phyloP scores from a whole-genome alignment of 2,329 filamentous ascomycete species.

The Pyricularia sp. region DNA sequence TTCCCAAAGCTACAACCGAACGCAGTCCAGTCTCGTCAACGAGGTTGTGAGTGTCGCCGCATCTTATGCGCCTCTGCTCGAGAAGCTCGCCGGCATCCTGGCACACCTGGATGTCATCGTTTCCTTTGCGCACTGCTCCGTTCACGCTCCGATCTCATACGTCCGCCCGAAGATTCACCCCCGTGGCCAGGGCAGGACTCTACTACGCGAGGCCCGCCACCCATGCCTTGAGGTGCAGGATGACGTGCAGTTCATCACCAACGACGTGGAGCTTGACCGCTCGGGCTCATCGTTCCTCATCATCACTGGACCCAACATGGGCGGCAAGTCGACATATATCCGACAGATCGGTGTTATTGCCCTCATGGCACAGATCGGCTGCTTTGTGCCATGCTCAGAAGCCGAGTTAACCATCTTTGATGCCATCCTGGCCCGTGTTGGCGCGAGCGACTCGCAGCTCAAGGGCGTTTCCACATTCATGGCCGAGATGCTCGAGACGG shows the following conservation, averaged over 20 bases:
- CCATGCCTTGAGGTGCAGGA: conserved; percentile 99
- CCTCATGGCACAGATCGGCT: conserved; percentile 93
- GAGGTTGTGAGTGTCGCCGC: conserved; percentile 91
- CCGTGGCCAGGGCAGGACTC: conserved; percentile 77
- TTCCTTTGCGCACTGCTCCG: conserved; percentile 83
- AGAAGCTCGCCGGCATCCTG: conserved; percentile 78
- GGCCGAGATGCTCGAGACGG: conserved; percentile 98
- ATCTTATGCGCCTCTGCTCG: conserved; percentile 88
- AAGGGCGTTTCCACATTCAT: conserved; percentile 99
- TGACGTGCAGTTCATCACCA: conserved; percentile 96
- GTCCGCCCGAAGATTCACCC: conserved; percentile 84
- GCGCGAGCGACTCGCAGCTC: conserved; percentile 90
- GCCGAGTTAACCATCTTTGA: conserved; percentile 95
- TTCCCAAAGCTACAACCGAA: conserved; percentile 89
- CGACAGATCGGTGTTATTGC: conserved; percentile 95
- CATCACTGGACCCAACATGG: conserved; percentile 98
- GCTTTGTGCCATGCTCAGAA: conserved; percentile 85
- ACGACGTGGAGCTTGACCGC: conserved; percentile 77
- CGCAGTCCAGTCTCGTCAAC: conserved; percentile 79
- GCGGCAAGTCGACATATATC: conserved; percentile 97
- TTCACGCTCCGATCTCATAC: conserved; percentile 88
- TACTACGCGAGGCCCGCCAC: conserved; percentile 88
- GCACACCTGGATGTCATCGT: conserved; percentile 94
- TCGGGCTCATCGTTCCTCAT: conserved; percentile 83
- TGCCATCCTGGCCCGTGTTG: conserved; percentile 90